Evolutionary conservation across 805 yeast genomes (phyloP), one percentile per base, ranked within the genome.

Genomic region (Saccharomyces paradoxus): DNA sequence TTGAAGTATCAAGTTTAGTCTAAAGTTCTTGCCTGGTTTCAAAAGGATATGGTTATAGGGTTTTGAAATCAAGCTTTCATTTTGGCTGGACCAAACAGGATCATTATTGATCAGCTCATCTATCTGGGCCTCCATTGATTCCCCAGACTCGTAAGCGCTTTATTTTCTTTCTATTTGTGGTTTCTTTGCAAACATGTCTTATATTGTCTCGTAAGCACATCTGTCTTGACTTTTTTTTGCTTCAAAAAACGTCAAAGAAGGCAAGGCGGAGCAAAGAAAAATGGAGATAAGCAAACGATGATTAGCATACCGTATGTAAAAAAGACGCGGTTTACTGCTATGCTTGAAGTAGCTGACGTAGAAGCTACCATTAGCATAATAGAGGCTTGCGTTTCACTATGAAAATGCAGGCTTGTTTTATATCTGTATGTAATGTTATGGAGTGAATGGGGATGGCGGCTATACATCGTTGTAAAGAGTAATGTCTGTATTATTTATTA

Each of bases 21-120:
- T 71, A 54, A 84, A 62, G 52, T 81, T 79, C 64, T 84, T 84
- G 12, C 89, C 89, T 0, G 79, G 77, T 29, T 76, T 76, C 10
- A 71, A 61, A 21, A 73, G 70, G 10, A 84, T 69, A 61, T 84
- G 82, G 3, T 66, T 60, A 59, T 74, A 84, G 1, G 89, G 89
- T 13, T 67, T 68, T 21, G 62, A 60, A 13, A 75, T 55, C 1
- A 67, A 56, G 2, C 49, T 50, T 51, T 74, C 76, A 48, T 67
- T 60, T 3, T 58, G 57, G 0, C 60, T 62, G 14, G 57, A 59
- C 75, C 75, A 72, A 27, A 51, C 22, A 9, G 71, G 69, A 21
- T 55, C 52, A 0, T 47, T 37, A 13, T 55, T 50, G 10, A 64
- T 56, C 37, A 66, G 46, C 9, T 29, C 1, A 27, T 55, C 52